phyloP scores from a whole-genome alignment of 305 asterid species.

The Rubia peregrina region DNA sequence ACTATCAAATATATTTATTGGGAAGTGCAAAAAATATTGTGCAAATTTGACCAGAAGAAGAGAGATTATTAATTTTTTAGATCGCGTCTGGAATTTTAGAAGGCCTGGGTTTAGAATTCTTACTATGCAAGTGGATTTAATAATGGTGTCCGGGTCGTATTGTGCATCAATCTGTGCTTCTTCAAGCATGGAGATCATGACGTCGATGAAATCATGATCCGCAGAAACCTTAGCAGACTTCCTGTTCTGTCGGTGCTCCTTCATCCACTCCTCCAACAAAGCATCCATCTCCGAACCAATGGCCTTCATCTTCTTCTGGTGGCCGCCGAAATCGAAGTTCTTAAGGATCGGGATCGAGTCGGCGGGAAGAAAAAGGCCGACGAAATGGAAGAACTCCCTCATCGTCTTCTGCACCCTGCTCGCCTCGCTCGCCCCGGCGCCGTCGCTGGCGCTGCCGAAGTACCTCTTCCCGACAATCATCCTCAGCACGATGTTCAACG shows the following conservation, averaged over 20 bases:
- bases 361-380: background rate
- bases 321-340: background rate
- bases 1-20: too few species aligned
- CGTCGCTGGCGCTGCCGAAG: background rate
- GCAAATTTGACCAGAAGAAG: too few species aligned
- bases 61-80: too few species aligned
- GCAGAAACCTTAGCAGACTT: background rate
- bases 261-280: background rate
- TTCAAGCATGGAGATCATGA: background rate
- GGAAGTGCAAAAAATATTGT: too few species aligned
- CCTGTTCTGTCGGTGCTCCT: background rate
- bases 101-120: background rate
- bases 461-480: background rate
- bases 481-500: slow-evolving; percentile 3
- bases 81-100: too few species aligned
- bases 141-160: background rate
- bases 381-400: background rate
- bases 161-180: background rate
- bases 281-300: background rate
- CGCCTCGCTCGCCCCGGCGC: slow-evolving; percentile 1
- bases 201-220: background rate
- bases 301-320: background rate
- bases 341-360: background rate
- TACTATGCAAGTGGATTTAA: slow-evolving; percentile 2
- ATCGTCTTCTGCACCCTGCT: slow-evolving; percentile 1